Conservation (phyloP, 345 rosid species). For the Lepidium sativum region DNA sequence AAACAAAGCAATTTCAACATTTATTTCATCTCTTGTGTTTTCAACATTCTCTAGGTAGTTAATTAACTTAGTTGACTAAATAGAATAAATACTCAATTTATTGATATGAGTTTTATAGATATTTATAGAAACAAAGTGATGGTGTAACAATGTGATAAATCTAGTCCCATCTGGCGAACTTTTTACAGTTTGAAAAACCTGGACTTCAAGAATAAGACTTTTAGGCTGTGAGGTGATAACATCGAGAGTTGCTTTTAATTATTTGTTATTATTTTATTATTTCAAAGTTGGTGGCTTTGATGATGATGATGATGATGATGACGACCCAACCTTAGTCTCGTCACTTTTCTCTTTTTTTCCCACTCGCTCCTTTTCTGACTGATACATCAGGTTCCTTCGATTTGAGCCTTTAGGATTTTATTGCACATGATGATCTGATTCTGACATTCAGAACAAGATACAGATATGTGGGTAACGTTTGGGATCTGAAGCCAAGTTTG, state of each 20-base stretch:
- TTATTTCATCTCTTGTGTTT: neutral
- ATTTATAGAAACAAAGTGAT: neutral
- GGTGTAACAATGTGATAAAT: neutral
- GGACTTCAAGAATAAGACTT: conserved; percentile 30
- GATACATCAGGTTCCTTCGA: neutral
- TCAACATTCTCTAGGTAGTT: neutral
- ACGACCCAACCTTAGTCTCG: conserved; percentile 25
- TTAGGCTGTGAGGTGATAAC: conserved; percentile 48
- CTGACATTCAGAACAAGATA: neutral
- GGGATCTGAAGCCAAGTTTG: conserved; percentile 40
- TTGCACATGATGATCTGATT: conserved; percentile 9
- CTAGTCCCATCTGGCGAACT: neutral
- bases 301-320: conserved; percentile 24
- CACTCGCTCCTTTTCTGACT: neutral
- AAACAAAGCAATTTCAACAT: neutral
- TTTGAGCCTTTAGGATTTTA: neutral
- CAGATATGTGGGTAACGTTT: conserved; percentile 9
- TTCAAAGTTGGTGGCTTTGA: conserved; percentile 29
- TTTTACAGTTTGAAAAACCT: conserved; percentile 13
- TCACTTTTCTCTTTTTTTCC: neutral
- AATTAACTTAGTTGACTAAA: neutral
- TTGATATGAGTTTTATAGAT: neutral
- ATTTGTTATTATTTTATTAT: neutral
- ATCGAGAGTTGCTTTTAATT: conserved; percentile 20
- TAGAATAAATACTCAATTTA: neutral